A percentile compares a stretch with the other conserved stretches of the same genome.
Evolutionary conservation across 2,329 filamentous ascomycete species (phyloP).

Genomic region (Coniochaeta sp.): DNA sequence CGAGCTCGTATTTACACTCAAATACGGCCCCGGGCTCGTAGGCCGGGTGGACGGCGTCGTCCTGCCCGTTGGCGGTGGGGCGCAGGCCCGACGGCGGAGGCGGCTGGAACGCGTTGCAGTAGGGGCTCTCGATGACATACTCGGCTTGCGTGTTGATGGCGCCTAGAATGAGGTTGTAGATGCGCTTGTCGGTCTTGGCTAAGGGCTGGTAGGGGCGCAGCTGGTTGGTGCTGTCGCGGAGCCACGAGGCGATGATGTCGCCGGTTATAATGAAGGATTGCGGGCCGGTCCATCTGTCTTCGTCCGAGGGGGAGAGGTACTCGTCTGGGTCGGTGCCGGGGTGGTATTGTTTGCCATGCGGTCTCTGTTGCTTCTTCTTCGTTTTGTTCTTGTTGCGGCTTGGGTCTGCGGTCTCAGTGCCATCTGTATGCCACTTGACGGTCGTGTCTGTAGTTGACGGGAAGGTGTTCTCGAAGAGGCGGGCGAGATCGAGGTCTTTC

Average conservation of each 20-base stretch:
- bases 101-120: conserved; percentile 98
- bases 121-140: conserved; percentile 88
- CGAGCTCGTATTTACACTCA: conserved; percentile 98
- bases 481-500: conserved; percentile 77
- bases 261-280: conserved; percentile 92
- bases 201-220: conserved; percentile 81
- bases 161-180: conserved; percentile 76
- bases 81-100: conserved; percentile 73
- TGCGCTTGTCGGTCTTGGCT: conserved; percentile 69
- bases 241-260: conserved; percentile 89
- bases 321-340: neutral
- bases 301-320: conserved; percentile 23
- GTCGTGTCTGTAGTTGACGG: conserved; percentile 89
- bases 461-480: conserved; percentile 91
- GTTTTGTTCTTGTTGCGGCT: conserved; percentile 9
- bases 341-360: neutral
- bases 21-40: conserved; percentile 85
- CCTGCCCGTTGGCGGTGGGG: conserved; percentile 69
- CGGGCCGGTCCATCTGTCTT: conserved; percentile 68
- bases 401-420: conserved; percentile 15
- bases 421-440: conserved; percentile 76
- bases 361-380: conserved; percentile 3
- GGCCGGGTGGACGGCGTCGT: conserved; percentile 74
- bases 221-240: conserved; percentile 88
- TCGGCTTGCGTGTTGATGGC: conserved; percentile 95